Conservation (phyloP, 257 asterid species). For the Asclepias syriaca region DNA sequence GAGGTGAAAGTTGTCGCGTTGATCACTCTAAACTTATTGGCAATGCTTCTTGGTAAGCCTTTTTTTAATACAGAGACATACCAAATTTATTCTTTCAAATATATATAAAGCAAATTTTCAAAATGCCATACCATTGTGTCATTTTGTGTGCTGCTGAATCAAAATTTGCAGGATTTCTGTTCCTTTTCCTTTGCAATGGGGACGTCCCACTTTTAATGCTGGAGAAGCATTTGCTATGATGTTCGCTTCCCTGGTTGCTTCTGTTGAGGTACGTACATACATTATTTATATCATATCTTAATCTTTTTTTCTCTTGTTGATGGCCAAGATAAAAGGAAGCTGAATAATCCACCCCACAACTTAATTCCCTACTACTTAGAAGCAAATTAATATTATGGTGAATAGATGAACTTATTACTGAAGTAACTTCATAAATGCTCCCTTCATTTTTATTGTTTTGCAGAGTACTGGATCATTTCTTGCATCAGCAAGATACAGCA, state of each 20-base stretch:
- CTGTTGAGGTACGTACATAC: constrained; percentile 59
- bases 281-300: neutral
- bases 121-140: neutral
- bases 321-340: neutral
- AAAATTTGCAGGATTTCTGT: constrained; percentile 44
- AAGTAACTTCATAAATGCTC: neutral
- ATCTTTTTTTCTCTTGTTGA: neutral
- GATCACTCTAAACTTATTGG: constrained; percentile 51
- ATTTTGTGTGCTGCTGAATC: neutral
- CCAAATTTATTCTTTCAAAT: neutral
- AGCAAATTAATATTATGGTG: neutral
- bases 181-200: constrained; percentile 85
- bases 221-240: constrained; percentile 48
- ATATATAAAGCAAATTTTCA: neutral
- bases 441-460: constrained; percentile 3
- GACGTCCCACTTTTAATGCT: constrained; percentile 66
- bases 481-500: constrained; percentile 82
- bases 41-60: constrained; percentile 53
- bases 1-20: constrained; percentile 35
- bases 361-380: neutral
- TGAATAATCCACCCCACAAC: neutral
- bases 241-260: constrained; percentile 62
- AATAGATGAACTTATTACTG: neutral
- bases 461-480: constrained; percentile 74
- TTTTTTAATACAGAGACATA: neutral